Base-by-base conservation (phyloP, 1,284 basidiomycete genomes). In the Tilletiaria anomala region DNA sequence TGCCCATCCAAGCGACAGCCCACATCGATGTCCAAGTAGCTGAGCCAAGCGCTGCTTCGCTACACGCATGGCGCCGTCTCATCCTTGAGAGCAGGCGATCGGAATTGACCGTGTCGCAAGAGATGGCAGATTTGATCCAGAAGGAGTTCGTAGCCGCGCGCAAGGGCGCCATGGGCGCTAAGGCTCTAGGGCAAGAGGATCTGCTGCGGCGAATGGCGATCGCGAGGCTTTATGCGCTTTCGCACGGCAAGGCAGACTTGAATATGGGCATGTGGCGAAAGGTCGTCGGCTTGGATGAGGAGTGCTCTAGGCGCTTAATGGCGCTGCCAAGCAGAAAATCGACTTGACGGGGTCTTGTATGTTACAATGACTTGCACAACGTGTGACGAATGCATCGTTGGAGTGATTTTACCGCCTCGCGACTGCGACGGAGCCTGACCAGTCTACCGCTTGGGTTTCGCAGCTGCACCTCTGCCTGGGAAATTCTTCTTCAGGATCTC, bases 61-160 rank as follows among this genome's bases (percentile, higher is more conserved):
- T 40, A 6, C n/a, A 35, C 24, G 33, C 22, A 4, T 23, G 6
- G 33, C 20, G 40, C 26, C 22, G 2, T 24, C 29, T 8, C 31
- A 32, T n/a, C 19, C 38, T 16, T 31, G 38, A 14, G 16, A 32
- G 16, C 26, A 11, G 3, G 5, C 26, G 10, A 22, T 31, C 16
- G 21, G 26, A 5, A 20, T 35, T 34, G 37, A 23, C 40, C 5
- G 54, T 61, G 15, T 46, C 52, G 3, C 54, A 56, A 11, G 37
- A 24, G 14, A 51, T 64, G 22, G 56, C 58, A 34, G 48, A 56
- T 34, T 48, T 53, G 19, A 61, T 64, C 35, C 54, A 59, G 40
- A 34, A 54, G 15, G 57, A 61, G 22, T 64, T 64, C 48, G 61
- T 64, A 11, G 44, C 46, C 19, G 47, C 52, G 12, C 42, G 58